Conservation (phyloP, 768 basidiomycete genomes). For the Hypholoma sublateritium region DNA sequence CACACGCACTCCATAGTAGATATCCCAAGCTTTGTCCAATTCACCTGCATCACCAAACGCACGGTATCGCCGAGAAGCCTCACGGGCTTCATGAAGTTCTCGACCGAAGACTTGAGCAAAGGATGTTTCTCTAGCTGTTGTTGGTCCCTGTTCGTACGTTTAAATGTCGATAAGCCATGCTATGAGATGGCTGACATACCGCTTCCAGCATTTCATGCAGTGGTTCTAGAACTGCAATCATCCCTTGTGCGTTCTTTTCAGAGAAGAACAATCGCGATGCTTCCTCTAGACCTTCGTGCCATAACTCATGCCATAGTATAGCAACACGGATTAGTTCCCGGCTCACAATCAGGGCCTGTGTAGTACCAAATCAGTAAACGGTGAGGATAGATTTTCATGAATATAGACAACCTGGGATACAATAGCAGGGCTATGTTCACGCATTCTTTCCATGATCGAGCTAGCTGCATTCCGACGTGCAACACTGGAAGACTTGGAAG, state of each 20-base stretch:
- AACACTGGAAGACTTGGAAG: constrained; percentile 90
- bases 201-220: constrained; percentile 90
- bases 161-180: constrained; percentile 1
- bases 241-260: constrained; percentile 94
- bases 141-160: constrained; percentile 65
- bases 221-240: constrained; percentile 92
- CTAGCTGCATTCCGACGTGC: constrained; percentile 81
- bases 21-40: constrained; percentile 97
- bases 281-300: constrained; percentile 98
- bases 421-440: constrained; percentile 83
- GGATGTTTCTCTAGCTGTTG: constrained; percentile 91
- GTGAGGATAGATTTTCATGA: neutral
- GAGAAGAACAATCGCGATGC: constrained; percentile 96
- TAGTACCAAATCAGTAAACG: constrained; percentile 1
- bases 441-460: constrained; percentile 89
- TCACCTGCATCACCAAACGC: constrained; percentile 85
- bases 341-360: constrained; percentile 81
- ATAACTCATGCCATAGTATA: constrained; percentile 97
- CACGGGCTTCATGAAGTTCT: constrained; percentile 89
- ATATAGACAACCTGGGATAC: constrained; percentile 73
- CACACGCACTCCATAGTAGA: constrained; percentile 82
- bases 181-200: constrained; percentile 37
- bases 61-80: constrained; percentile 85
- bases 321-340: constrained; percentile 96
- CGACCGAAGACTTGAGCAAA: constrained; percentile 93